Evolutionary conservation across 140 eudicot species (phyloP), one percentile per base, ranked within the genome.

Genomic region (Bidens hawaiensis): DNA sequence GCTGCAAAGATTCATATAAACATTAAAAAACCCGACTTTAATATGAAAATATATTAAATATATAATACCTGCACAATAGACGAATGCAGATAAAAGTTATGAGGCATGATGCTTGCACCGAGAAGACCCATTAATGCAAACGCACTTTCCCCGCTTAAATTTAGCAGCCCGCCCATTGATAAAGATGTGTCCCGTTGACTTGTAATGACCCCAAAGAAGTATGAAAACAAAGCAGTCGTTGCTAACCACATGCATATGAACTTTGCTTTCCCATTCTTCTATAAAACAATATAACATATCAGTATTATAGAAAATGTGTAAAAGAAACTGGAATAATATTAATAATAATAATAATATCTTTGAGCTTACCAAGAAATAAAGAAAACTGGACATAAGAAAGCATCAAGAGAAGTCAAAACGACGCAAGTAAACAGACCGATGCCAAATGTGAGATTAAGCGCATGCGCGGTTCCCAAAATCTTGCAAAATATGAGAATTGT

Each of bases 81-180:
- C 17, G 99, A 93, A 75, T 93, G 96, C 47, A 88, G 89, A 80
- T 85, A 93, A 51, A 93, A 78, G 64, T 93, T 88, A 80, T 93
- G 99, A 75, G 99, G 99, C 96, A 87, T 79, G 33, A 93, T 78
- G 62, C 77, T 88, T 63, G 99, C 85, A 72, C 99, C 99, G 25
- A 93, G 96, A 52, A 93, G 85, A 78, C 95, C 76, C 96, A 93
- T 82, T 67, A 93, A 64, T 1, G 80, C 87, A 73, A 81, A 81
- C 16, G 73, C 85, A 75, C 76, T 93, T 75, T 88, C 99, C 55
- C 99, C 99, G 46, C 72, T 85, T 53, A 88, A 74, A 64, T 62
- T 78, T 8, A 72, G 69, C 56, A 69, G 52, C 73, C 87, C 82
- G 34, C 78, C 94, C 45, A 76, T 14, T 11, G 94, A 79, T 23